phyloP scores from a whole-genome alignment of 495 filamentous ascomycete species.

The Penicillium dipodomyicola region DNA sequence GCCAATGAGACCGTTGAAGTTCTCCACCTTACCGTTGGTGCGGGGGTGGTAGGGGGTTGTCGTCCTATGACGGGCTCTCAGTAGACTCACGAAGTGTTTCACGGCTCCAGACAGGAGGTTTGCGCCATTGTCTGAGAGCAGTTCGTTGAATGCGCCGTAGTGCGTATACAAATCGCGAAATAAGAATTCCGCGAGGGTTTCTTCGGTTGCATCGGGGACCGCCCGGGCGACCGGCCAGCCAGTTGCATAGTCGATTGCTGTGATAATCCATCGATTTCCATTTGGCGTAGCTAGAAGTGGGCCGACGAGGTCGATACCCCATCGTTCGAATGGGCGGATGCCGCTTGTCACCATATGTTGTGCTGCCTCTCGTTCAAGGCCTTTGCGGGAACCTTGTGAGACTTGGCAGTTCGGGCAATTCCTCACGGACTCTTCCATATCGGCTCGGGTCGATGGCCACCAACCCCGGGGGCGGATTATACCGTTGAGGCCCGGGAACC shows the following conservation, averaged over 20 bases:
- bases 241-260: neutral
- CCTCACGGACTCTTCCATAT: slow-evolving; percentile 2
- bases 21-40: slow-evolving; percentile 2
- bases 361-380: neutral
- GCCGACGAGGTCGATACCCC: slow-evolving; percentile 3
- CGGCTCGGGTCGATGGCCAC: neutral
- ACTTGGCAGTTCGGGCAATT: slow-evolving; percentile 4
- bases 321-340: neutral
- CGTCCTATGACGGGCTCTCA: neutral
- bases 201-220: neutral
- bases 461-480: neutral
- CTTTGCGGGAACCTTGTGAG: neutral
- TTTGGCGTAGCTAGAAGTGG: neutral
- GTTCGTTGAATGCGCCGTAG: neutral
- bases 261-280: slow-evolving; percentile 4
- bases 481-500: neutral
- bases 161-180: neutral
- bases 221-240: neutral
- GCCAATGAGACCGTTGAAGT: slow-evolving; percentile 1
- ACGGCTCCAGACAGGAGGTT: neutral
- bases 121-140: neutral
- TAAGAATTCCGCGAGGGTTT: neutral
- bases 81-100: neutral
- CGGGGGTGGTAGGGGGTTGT: neutral
- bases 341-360: slow-evolving; percentile 6